These are phyloP conservation scores for Podila verticillata DNA, from an alignment of 192 early-diverging fungal genomes.

Conservation along the genomic window DNA sequence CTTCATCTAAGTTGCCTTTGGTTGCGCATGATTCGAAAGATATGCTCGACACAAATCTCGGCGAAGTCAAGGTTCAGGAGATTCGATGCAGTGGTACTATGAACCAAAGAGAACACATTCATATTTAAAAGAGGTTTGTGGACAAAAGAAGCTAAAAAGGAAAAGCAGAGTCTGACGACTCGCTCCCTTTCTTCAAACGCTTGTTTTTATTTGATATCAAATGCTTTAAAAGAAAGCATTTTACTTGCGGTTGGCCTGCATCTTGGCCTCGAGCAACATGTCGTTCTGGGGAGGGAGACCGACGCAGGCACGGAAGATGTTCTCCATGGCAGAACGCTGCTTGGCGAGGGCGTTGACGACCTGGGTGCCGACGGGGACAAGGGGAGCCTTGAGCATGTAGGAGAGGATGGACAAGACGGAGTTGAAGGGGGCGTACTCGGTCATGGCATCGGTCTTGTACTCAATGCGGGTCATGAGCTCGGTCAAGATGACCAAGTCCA, in stretches of 20 bases:
- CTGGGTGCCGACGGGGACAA: constrained; percentile 92
- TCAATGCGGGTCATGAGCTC: constrained; percentile 97
- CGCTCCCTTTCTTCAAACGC: not conserved
- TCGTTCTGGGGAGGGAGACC: constrained; percentile 96
- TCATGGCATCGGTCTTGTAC: constrained; percentile 84
- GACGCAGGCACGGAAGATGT: constrained; percentile 96
- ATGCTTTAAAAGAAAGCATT: not conserved
- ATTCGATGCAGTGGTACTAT: too few relatives aligned
- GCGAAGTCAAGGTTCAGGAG: too few relatives aligned
- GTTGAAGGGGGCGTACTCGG: constrained; percentile 89
- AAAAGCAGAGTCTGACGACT: not conserved
- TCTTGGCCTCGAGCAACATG: constrained; percentile 95
- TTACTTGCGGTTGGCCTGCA: constrained; percentile 51
- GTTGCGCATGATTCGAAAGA: too few relatives aligned
- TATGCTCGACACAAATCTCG: too few relatives aligned
- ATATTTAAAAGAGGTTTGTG: too few relatives aligned
- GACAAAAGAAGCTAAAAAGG: too few relatives aligned
- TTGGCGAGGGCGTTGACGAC: constrained; percentile 96
- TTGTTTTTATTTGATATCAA: not conserved
- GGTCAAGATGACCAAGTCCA: constrained; percentile 94
- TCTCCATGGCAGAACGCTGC: constrained; percentile 97
- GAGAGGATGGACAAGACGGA: constrained; percentile 91
- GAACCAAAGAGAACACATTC: too few relatives aligned
- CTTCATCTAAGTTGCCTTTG: too few relatives aligned
- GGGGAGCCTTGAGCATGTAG: constrained; percentile 97